Conservation (phyloP, 495 filamentous ascomycete species). For the Daldinia concentrica region DNA sequence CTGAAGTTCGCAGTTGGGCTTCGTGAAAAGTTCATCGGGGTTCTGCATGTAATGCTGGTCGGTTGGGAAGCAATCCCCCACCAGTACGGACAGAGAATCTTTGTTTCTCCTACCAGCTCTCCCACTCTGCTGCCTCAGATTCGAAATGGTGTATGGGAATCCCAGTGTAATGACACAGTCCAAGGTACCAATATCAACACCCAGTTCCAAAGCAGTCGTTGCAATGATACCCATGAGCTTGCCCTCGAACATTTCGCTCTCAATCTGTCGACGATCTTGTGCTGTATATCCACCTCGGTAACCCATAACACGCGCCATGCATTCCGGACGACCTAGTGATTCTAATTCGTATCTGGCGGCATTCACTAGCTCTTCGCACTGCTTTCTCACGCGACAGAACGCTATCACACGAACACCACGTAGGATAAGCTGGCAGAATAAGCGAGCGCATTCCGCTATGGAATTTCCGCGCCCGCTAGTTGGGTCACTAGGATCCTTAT, state of each 20-base stretch:
- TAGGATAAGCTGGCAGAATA: constrained; percentile 91
- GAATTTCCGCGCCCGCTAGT: constrained; percentile 85
- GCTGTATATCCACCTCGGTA: constrained; percentile 97
- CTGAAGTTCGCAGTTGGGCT: constrained; percentile 86
- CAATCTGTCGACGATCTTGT: constrained; percentile 89
- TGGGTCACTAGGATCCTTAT: constrained; percentile 87
- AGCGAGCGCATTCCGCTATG: constrained; percentile 81
- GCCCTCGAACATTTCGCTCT: constrained; percentile 97
- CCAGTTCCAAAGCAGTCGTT: constrained; percentile 91
- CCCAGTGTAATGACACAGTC: constrained; percentile 95
- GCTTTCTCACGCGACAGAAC: constrained; percentile 86
- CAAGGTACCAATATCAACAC: constrained; percentile 93
- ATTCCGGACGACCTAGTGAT: constrained; percentile 74
- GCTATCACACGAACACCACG: constrained; percentile 93
- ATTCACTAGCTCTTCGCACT: constrained; percentile 85
- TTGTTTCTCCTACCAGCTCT: constrained; percentile 92
- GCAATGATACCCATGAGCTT: constrained; percentile 93
- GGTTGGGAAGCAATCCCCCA: constrained; percentile 91
- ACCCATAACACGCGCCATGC: constrained; percentile 85
- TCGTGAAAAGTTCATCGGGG: constrained; percentile 94
- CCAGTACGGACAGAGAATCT: constrained; percentile 88
- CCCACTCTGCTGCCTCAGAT: constrained; percentile 93
- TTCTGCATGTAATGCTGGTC: constrained; percentile 98
- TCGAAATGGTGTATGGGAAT: constrained; percentile 95
- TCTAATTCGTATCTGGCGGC: constrained; percentile 82